A percentile compares a stretch with the other conserved stretches of the same genome.
These are phyloP conservation scores for Fistulina hepatica DNA, from an alignment of 1,284 basidiomycete genomes.

Conservation along the genomic window DNA sequence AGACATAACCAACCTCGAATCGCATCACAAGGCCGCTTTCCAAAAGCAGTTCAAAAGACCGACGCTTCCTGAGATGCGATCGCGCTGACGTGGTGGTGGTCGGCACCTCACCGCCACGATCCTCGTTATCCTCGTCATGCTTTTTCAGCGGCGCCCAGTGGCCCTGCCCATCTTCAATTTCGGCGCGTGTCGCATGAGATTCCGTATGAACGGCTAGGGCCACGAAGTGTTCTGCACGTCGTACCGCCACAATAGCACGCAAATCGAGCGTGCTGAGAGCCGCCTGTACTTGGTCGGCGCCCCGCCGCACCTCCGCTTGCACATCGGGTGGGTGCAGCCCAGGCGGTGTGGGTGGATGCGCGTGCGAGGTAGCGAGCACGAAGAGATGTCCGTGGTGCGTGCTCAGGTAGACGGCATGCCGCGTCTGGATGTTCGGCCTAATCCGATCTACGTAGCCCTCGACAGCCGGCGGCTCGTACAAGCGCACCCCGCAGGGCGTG, in stretches of 20 bases:
- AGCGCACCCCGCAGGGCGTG: constrained; percentile 40
- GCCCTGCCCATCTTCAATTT: constrained; percentile 9
- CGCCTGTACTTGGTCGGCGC: constrained; percentile 52
- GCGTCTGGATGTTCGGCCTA: constrained; percentile 47
- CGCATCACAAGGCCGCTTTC: constrained; percentile 57
- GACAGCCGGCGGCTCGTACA: constrained; percentile 63
- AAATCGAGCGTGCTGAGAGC: constrained; percentile 63
- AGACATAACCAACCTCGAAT: constrained; percentile 51
- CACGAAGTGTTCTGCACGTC: constrained; percentile 47
- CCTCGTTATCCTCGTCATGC: constrained; percentile 33
- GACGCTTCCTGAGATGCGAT: constrained; percentile 40
- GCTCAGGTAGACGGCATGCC: constrained; percentile 56
- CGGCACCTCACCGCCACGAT: constrained; percentile 58
- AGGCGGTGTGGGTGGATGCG: constrained; percentile 62
- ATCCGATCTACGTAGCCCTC: constrained; percentile 76
- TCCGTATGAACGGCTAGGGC: constrained; percentile 28
- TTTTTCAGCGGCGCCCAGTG: constrained; percentile 8
- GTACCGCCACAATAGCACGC: constrained; percentile 50
- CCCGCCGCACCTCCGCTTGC: constrained; percentile 50
- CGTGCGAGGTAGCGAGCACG: constrained; percentile 37
- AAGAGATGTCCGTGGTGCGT: constrained; percentile 71
- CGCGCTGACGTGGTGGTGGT: constrained; percentile 35
- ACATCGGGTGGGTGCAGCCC: constrained; percentile 29
- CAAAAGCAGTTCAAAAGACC: constrained; percentile 71
- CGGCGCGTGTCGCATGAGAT: constrained; percentile 14